Evolutionary conservation across 176 grass and related monocot species (phyloP), one percentile per base, ranked within the genome.

Genomic region (Oryza rufipogon): DNA sequence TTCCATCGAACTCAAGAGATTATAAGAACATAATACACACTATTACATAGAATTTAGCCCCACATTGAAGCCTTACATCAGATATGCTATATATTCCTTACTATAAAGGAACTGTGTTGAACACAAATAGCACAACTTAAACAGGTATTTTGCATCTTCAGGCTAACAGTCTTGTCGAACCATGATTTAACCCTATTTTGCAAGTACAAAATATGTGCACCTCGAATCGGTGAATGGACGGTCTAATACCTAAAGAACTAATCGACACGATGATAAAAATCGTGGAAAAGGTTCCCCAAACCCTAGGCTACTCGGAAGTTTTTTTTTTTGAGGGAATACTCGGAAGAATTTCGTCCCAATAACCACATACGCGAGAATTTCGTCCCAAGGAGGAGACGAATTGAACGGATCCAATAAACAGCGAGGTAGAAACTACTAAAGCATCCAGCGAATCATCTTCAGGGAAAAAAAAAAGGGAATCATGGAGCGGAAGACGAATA

Each of bases 131-230:
- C 41, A 44, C 4, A 75, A 67, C 22, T 63, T 63, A 63, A 20
- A 63, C n/a, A 63, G 20, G 58, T 3, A 38, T 38, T 38, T 19
- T 44, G n/a, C 32, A 12, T 25, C 12, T 1, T 16, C 33, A 39
- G 26, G 5, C 11, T 16, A 54, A 56, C 2, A 6, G 15, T 2
- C 23, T 65, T 9, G 41, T 4, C 9, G 13, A 58, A 15, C 16
- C 6, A 54, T 22, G 73, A 64, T 73, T 73, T 54, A 58, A 9
- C 23, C 6, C 69, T 33, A 82, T 46, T 73, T 82, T 54, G 28
- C 68, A 20, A 25, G n/a, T 12, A 10, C 0, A 36, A 23, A 11
- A 67, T 8, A 58, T 38, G 15, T 32, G n/a, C 34, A 74, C 22
- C 46, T 23, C 5, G 11, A 46, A 58, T 34, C 5, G 11, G 7